Percentiles rank a stretch among this genome's conserved stretches.
Evolutionary conservation across 2,329 filamentous ascomycete genomes (phyloP).

Genomic region (Cadophora sp.): DNA sequence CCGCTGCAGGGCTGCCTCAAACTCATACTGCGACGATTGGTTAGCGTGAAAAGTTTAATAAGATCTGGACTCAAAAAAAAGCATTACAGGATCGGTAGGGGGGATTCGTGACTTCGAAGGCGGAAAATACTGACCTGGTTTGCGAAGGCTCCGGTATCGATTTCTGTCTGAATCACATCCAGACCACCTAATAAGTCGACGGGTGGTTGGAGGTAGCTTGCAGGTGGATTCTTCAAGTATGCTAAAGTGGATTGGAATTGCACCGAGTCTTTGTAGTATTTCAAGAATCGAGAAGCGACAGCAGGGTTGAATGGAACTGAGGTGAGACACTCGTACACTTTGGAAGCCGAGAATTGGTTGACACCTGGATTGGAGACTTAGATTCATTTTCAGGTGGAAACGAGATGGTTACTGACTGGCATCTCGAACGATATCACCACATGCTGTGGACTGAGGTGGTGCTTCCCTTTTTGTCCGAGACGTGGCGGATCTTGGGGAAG

Average conservation of each 20-base stretch:
- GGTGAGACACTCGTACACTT: conserved; percentile 50
- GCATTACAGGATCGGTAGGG: too few relatives aligned
- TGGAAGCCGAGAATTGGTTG: not conserved
- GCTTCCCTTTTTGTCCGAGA: conserved; percentile 5
- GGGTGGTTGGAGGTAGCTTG: conserved; percentile 54
- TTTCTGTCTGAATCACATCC: conserved; percentile 50
- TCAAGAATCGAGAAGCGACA: conserved; percentile 50
- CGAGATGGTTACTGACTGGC: conserved; percentile 16
- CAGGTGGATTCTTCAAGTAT: conserved; percentile 56
- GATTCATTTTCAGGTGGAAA: too few relatives aligned
- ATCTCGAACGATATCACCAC: conserved; percentile 30
- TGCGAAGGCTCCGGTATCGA: conserved; percentile 49
- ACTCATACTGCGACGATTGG: too few relatives aligned
- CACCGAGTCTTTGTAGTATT: conserved; percentile 53
- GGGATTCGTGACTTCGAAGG: too few relatives aligned
- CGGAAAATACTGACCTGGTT: too few relatives aligned
- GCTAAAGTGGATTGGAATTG: conserved; percentile 40
- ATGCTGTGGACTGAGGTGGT: conserved; percentile 29
- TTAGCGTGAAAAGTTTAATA: too few relatives aligned
- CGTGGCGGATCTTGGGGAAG: not conserved
- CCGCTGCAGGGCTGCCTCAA: conserved; percentile 60
- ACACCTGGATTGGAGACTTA: not conserved
- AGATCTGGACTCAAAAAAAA: too few relatives aligned
- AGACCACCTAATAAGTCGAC: conserved; percentile 55
- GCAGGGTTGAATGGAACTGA: conserved; percentile 53